These are phyloP conservation scores for Gossypium australe DNA, from an alignment of 345 rosid species.

Conservation along the genomic window DNA sequence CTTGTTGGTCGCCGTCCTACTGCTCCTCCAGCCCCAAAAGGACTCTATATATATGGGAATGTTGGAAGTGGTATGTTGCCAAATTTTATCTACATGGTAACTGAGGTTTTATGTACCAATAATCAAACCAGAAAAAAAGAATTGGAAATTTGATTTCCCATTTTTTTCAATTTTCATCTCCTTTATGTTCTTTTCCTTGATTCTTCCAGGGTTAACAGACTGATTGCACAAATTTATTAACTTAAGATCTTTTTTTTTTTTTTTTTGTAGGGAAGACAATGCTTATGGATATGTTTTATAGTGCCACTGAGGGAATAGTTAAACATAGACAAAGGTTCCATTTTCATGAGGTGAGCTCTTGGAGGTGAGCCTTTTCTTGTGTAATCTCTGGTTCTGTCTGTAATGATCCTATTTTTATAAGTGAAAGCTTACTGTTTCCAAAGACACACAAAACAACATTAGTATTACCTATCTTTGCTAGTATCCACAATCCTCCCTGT, in stretches of 20 bases:
- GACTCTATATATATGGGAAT: conserved; percentile 82
- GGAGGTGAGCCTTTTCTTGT: conserved; percentile 7
- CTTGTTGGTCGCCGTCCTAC: conserved; percentile 65
- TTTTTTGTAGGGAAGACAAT: conserved; percentile 76
- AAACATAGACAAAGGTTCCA: conserved; percentile 72
- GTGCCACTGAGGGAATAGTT: conserved; percentile 56
- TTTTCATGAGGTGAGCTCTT: conserved; percentile 70
- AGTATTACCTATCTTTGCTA: not conserved
- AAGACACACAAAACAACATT: not conserved
- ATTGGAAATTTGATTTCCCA: conserved; percentile 4
- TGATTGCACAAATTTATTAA: not conserved
- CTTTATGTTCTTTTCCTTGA: not conserved
- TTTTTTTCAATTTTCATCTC: not conserved
- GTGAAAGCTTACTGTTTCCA: not conserved
- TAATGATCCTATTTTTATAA: not conserved
- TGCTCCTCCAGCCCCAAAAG: conserved; percentile 81
- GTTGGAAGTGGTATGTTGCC: conserved; percentile 79
- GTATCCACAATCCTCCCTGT: not conserved
- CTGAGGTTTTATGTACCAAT: conserved; percentile 3
- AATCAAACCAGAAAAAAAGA: not conserved
- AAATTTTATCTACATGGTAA: conserved; percentile 7
- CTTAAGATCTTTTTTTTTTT: not conserved
- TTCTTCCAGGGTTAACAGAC: not conserved
- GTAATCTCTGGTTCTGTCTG: not conserved
- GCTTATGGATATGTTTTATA: conserved; percentile 97